Conservation (phyloP, 768 basidiomycete species). For the Glaciozyma martinii region DNA sequence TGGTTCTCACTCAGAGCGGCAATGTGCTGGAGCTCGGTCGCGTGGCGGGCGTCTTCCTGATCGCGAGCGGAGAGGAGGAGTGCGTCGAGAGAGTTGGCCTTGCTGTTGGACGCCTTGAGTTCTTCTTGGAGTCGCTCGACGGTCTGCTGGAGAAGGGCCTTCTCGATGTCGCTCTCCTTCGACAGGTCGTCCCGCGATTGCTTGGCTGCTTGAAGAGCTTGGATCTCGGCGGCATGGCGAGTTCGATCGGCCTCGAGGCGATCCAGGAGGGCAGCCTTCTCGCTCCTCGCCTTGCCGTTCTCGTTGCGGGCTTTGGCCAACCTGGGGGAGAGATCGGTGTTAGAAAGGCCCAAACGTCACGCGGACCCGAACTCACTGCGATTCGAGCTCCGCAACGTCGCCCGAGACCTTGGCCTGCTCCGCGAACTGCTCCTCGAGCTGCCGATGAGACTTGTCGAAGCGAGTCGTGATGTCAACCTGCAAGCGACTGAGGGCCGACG, state of each 20-base stretch:
- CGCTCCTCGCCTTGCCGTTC: constrained; percentile 8
- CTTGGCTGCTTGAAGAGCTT: neutral
- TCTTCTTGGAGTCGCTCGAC: neutral
- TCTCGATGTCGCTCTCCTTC: neutral
- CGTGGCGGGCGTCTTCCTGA: neutral
- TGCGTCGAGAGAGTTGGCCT: neutral
- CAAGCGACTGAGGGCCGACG: neutral
- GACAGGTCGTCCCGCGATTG: neutral
- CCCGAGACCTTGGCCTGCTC: neutral
- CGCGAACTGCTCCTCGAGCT: neutral
- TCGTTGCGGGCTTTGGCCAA: constrained; percentile 17
- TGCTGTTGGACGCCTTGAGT: neutral
- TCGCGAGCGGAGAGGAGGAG: neutral
- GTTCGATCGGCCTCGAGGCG: constrained; percentile 10
- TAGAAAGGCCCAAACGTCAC: too few relatives aligned
- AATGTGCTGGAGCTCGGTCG: constrained; percentile 2
- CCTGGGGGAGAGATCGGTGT: neutral
- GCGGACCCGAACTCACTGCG: neutral
- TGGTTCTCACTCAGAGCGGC: neutral
- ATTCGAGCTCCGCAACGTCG: constrained; percentile 6
- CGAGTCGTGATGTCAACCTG: constrained; percentile 7
- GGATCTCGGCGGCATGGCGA: neutral
- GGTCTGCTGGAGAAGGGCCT: neutral
- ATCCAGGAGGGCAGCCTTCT: constrained; percentile 11
- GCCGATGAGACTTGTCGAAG: neutral